phyloP scores from a whole-genome alignment of 768 basidiomycete species.

The Amanita pseudoporphyria region DNA sequence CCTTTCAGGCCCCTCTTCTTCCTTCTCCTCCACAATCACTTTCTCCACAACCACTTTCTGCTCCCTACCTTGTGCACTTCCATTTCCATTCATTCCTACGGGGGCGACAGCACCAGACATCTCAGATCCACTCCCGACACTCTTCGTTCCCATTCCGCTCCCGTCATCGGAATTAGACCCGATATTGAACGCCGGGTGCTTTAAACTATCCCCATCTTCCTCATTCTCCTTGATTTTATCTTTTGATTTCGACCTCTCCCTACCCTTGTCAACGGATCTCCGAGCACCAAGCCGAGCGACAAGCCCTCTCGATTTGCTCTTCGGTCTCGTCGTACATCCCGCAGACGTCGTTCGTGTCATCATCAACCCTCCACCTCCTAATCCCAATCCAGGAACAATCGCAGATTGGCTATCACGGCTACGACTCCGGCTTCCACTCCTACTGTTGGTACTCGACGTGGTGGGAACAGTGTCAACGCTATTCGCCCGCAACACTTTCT shows the following conservation, averaged over 20 bases:
- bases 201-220: conserved; percentile 5
- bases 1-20: conserved; percentile 7
- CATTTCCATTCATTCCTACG: not conserved
- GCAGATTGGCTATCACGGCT: conserved; percentile 8
- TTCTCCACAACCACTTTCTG: not conserved
- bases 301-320: conserved; percentile 4
- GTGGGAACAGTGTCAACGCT: not conserved
- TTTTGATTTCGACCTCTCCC: conserved; percentile 9
- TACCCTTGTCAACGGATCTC: conserved; percentile 11
- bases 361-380: conserved; percentile 8
- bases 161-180: conserved; percentile 53
- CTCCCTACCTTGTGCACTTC: not conserved
- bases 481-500: not conserved
- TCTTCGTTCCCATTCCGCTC: conserved; percentile 23
- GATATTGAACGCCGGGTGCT: conserved; percentile 37
- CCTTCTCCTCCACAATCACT: conserved; percentile 2
- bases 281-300: conserved; percentile 2
- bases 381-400: conserved; percentile 10
- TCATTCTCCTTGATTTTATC: conserved; percentile 6
- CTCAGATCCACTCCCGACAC: conserved; percentile 26
- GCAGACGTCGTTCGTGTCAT: not conserved
- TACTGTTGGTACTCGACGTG: conserved; percentile 4
- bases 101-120: conserved; percentile 8
- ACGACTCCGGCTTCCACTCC: conserved; percentile 12
- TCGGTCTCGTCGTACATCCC: conserved; percentile 6